Percentiles rank a stretch among this genome's conserved stretches.
Conservation (phyloP, 108 stramenopile species). For the Bacterosira constricta region DNA sequence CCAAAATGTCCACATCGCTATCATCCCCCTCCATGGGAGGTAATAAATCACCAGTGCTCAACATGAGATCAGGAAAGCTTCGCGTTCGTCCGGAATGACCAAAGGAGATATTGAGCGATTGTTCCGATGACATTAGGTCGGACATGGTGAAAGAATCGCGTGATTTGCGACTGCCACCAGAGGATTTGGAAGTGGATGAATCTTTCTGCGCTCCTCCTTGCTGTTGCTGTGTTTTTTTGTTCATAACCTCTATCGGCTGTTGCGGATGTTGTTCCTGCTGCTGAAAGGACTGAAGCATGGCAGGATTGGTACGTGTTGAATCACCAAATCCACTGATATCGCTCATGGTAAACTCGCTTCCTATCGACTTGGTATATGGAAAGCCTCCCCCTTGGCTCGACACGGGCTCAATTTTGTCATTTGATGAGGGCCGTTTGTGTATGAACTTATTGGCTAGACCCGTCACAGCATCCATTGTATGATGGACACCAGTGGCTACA, state of each 20-base stretch:
- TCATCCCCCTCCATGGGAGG: slow-evolving; percentile 2
- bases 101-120: slow-evolving; percentile 17
- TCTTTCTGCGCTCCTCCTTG: not conserved
- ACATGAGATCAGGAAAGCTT: slow-evolving; percentile 43
- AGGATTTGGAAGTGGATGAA: no score
- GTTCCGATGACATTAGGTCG: not conserved
- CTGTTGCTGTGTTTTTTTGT: slow-evolving; percentile 6
- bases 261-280: no score
- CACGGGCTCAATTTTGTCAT: not conserved
- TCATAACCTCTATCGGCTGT: no score
- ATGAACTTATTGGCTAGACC: not conserved
- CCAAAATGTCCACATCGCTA: slow-evolving; percentile 9
- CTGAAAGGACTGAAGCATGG: no score
- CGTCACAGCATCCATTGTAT: not conserved
- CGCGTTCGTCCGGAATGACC: slow-evolving; percentile 15
- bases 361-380: slow-evolving; percentile 27
- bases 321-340: slow-evolving; percentile 31
- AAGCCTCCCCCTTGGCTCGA: slow-evolving; percentile 13
- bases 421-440: not conserved
- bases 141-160: not conserved
- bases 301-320: no score
- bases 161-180: not conserved
- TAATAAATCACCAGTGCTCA: slow-evolving; percentile 31
- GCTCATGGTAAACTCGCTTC: slow-evolving; percentile 42
- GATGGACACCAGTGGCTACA: not conserved